These are phyloP conservation scores for Coemansia sp. DNA, from an alignment of 192 early-diverging fungal genomes.

Conservation along the genomic window DNA sequence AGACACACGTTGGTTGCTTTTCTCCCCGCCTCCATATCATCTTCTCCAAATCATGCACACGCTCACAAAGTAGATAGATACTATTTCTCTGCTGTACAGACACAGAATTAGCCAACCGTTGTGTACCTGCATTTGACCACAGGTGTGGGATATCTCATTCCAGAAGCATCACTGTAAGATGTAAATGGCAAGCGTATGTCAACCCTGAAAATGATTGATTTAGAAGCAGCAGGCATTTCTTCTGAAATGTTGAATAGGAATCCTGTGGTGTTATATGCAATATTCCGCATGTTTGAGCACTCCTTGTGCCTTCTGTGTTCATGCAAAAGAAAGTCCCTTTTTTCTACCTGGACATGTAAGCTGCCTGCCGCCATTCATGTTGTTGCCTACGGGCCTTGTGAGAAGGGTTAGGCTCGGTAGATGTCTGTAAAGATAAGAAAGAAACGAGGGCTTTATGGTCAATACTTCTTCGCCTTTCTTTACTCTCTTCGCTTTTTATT, in stretches of 20 bases:
- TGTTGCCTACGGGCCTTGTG: background rate
- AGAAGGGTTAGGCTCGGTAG: background rate
- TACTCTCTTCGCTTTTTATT: background rate
- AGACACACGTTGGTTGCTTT: background rate
- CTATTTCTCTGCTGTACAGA: background rate
- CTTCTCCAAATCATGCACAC: background rate
- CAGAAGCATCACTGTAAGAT: background rate
- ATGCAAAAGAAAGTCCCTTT: background rate
- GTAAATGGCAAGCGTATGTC: too few relatives aligned
- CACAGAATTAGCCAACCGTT: background rate
- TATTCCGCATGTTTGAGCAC: background rate
- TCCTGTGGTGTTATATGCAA: background rate
- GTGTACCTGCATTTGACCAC: background rate
- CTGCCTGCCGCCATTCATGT: background rate
- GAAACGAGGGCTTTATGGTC: background rate
- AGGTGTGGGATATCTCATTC: background rate
- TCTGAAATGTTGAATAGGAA: background rate
- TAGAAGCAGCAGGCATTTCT: background rate
- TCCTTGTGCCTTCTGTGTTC: background rate
- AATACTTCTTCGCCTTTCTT: background rate
- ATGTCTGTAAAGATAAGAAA: background rate
- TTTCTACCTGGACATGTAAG: background rate
- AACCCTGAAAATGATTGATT: too few relatives aligned
- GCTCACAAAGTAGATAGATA: background rate
- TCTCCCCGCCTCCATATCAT: background rate